A percentile compares a stretch with the other conserved stretches of the same genome.
phyloP scores from a whole-genome alignment of 306 rosid genomes.

The Vigna radiata region DNA sequence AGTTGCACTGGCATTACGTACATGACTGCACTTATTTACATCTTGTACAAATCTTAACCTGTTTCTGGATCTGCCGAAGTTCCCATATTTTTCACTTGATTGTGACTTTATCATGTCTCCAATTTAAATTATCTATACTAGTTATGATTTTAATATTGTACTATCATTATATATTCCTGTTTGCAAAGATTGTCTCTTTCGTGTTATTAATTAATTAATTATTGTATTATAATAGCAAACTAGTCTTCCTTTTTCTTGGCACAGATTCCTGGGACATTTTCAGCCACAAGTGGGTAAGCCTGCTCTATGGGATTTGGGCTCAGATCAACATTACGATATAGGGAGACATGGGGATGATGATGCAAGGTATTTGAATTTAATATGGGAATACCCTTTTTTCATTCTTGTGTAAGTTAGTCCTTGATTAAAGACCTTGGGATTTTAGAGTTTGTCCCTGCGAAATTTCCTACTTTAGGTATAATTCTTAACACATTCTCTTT shows the following conservation, averaged over 20 bases:
- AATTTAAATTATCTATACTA: not conserved
- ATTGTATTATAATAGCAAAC: constrained; percentile 13
- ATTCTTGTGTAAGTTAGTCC: not conserved
- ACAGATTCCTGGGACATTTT: constrained; percentile 83
- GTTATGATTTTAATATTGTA: not conserved
- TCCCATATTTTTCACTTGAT: not conserved
- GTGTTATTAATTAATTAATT: constrained; percentile 3
- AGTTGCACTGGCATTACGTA: not conserved
- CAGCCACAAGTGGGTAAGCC: constrained; percentile 83
- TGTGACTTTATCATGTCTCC: not conserved
- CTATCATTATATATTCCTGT: constrained; percentile 20
- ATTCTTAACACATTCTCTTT: too few species aligned
- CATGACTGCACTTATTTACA: not conserved
- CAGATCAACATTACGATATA: constrained; percentile 67
- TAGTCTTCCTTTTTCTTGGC: constrained; percentile 28
- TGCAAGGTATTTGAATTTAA: constrained; percentile 46
- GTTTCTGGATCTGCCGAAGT: not conserved
- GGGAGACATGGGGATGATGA: constrained; percentile 54
- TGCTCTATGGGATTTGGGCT: constrained; percentile 81
- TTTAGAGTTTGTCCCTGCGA: not conserved
- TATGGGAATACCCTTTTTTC: not conserved
- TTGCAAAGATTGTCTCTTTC: not conserved
- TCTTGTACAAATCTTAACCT: not conserved
- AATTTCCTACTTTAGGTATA: not conserved
- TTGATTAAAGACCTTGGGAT: constrained; percentile 9